phyloP scores from a whole-genome alignment of 1,284 basidiomycete genomes.

The Boletus mariae region DNA sequence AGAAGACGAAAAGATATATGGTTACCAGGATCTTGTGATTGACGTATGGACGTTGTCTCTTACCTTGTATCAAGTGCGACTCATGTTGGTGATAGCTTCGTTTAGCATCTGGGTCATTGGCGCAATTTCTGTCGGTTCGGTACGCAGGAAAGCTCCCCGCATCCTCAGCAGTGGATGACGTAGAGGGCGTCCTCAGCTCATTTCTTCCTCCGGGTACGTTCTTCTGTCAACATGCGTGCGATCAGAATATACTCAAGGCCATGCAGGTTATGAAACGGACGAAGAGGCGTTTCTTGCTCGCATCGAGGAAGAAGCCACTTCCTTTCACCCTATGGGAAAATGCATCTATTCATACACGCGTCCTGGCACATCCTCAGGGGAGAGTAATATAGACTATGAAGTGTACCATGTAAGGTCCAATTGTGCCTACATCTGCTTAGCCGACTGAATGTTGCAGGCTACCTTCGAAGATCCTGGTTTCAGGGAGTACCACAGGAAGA shows the following conservation, averaged over 20 bases:
- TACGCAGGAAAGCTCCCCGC: slow-evolving; percentile 67
- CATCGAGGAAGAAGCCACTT: slow-evolving; percentile 69
- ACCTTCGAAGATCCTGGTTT: slow-evolving; percentile 90
- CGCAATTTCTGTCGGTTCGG: slow-evolving; percentile 69
- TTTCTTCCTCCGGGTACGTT: slow-evolving; percentile 73
- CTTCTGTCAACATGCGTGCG: not conserved
- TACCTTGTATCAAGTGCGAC: slow-evolving; percentile 1
- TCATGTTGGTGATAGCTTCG: slow-evolving; percentile 53
- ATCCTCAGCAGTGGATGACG: slow-evolving; percentile 82
- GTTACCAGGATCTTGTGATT: slow-evolving; percentile 80
- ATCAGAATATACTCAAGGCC: not conserved
- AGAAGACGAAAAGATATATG: slow-evolving; percentile 95
- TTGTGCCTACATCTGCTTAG: slow-evolving; percentile 1
- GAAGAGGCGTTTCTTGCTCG: slow-evolving; percentile 60
- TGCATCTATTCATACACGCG: slow-evolving; percentile 76
- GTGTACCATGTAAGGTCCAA: slow-evolving; percentile 73
- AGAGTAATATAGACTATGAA: slow-evolving; percentile 70
- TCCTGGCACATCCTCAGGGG: slow-evolving; percentile 34
- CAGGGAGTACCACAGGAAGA: slow-evolving; percentile 86
- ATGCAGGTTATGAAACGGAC: slow-evolving; percentile 62
- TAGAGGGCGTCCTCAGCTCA: slow-evolving; percentile 72
- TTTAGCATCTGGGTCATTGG: slow-evolving; percentile 85
- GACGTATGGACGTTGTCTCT: slow-evolving; percentile 53
- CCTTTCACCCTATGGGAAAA: slow-evolving; percentile 77
- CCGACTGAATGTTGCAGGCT: slow-evolving; percentile 42